A percentile compares a stretch with the other conserved stretches of the same genome.
phyloP scores from a whole-genome alignment of 2,329 filamentous ascomycete genomes.

The Aspergillus vadensis region DNA sequence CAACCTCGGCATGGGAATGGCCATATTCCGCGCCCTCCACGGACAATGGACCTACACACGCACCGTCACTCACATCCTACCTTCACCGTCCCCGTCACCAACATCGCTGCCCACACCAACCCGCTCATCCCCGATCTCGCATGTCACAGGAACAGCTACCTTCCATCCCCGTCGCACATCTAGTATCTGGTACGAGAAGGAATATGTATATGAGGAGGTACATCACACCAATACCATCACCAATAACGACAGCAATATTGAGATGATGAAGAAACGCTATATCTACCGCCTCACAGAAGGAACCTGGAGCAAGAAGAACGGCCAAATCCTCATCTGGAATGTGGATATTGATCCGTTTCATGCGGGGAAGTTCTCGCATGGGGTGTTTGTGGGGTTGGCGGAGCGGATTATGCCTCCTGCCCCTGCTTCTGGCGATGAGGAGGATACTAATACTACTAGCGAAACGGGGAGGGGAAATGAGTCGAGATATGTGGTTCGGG shows the following conservation, averaged over 20 bases:
- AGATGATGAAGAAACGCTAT: neutral
- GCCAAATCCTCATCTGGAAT: constrained; percentile 22
- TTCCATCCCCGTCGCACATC: constrained; percentile 67
- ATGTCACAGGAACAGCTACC: constrained; percentile 60
- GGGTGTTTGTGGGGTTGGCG: constrained; percentile 9
- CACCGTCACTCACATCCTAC: constrained; percentile 41
- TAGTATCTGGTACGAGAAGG: constrained; percentile 32
- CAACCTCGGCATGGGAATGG: constrained; percentile 60
- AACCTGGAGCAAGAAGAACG: neutral
- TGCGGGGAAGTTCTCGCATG: constrained; percentile 6
- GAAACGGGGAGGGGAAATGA: too few relatives aligned
- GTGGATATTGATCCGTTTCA: neutral
- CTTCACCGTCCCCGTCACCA: neutral
- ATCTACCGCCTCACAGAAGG: constrained; percentile 22
- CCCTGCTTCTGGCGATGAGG: too few relatives aligned
- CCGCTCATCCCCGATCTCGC: neutral
- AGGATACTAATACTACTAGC: too few relatives aligned
- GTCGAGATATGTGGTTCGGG: constrained; percentile 20
- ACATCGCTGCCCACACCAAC: neutral
- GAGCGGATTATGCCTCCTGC: too few relatives aligned
- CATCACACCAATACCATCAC: neutral
- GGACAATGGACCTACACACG: constrained; percentile 64
- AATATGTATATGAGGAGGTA: constrained; percentile 37
- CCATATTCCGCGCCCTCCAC: constrained; percentile 70
- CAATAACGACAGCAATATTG: neutral